Evolutionary conservation across 192 early-diverging fungal species (phyloP).

Genomic region (Blastocladiella britannica): DNA sequence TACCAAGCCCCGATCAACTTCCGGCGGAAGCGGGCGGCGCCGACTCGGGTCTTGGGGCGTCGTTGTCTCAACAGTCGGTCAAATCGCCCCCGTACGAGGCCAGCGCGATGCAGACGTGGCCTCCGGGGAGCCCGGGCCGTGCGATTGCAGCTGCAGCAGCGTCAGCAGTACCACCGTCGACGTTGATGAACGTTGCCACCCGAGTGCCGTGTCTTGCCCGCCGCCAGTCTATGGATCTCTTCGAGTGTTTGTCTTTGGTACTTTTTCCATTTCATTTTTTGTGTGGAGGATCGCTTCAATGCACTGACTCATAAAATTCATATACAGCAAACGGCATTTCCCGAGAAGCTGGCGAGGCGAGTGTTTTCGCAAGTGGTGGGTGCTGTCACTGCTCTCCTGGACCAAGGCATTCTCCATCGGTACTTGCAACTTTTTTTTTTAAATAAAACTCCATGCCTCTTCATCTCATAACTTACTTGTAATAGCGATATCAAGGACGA

Average conservation of each 20-base stretch:
- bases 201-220: slow-evolving; percentile 18
- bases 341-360: slow-evolving; percentile 34
- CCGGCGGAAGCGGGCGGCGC: too few relatives aligned
- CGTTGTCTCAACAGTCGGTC: slow-evolving; percentile 17
- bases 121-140: slow-evolving; percentile 11
- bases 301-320: background rate
- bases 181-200: slow-evolving; percentile 8
- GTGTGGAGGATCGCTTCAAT: background rate
- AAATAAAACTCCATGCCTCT: too few relatives aligned
- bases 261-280: background rate
- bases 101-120: slow-evolving; percentile 9
- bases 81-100: slow-evolving; percentile 7
- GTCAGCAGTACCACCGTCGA: slow-evolving; percentile 7
- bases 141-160: background rate
- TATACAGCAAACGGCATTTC: slow-evolving; percentile 26
- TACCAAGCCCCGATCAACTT: too few relatives aligned
- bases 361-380: slow-evolving; percentile 50
- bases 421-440: background rate
- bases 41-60: too few relatives aligned
- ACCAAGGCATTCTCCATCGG: slow-evolving; percentile 43
- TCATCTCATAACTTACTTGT: background rate
- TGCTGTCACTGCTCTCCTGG: slow-evolving; percentile 41
- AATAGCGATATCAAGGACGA: slow-evolving; percentile 53
- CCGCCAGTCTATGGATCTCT: slow-evolving; percentile 41
- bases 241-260: slow-evolving; percentile 47